Evolutionary conservation across 2,329 filamentous ascomycete genomes (phyloP).

Genomic region (Aureobasidium sp.): DNA sequence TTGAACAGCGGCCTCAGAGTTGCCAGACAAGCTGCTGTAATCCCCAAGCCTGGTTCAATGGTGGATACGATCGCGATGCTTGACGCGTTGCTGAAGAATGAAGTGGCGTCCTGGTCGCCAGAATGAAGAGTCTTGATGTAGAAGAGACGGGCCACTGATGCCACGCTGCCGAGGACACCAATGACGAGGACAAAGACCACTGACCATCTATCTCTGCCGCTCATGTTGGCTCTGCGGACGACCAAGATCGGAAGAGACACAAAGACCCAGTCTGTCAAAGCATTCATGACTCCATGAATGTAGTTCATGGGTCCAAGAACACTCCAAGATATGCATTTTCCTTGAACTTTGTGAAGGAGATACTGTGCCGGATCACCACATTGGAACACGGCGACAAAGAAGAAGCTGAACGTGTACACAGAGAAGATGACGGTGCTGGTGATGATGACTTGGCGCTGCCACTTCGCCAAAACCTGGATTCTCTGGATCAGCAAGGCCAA

Average conservation of each 20-base stretch:
- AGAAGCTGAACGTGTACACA: slow-evolving; percentile 27
- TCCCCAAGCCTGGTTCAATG: slow-evolving; percentile 28
- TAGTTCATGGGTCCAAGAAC: slow-evolving; percentile 18
- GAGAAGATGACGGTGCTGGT: slow-evolving; percentile 19
- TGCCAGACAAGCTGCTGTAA: slow-evolving; percentile 26
- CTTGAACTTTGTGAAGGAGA: slow-evolving; percentile 16
- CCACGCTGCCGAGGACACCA: slow-evolving; percentile 23
- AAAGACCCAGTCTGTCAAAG: slow-evolving; percentile 28
- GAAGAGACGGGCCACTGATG: slow-evolving; percentile 20
- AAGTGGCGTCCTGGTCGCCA: background rate
- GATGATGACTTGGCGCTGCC: slow-evolving; percentile 28
- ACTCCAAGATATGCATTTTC: slow-evolving; percentile 19
- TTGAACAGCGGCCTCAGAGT: slow-evolving; percentile 26
- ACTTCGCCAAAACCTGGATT: slow-evolving; percentile 19
- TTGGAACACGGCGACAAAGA: slow-evolving; percentile 26
- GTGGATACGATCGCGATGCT: slow-evolving; percentile 21
- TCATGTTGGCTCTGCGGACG: slow-evolving; percentile 33
- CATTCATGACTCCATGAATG: slow-evolving; percentile 26
- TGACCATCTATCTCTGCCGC: slow-evolving; percentile 31
- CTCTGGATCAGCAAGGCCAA: background rate
- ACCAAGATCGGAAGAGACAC: slow-evolving; percentile 32
- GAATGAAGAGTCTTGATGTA: slow-evolving; percentile 22
- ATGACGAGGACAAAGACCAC: slow-evolving; percentile 33
- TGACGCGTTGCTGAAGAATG: background rate
- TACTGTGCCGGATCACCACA: slow-evolving; percentile 22